These are phyloP conservation scores for Candida ipomoeae DNA, from an alignment of 805 yeast genomes.

Conservation along the genomic window DNA sequence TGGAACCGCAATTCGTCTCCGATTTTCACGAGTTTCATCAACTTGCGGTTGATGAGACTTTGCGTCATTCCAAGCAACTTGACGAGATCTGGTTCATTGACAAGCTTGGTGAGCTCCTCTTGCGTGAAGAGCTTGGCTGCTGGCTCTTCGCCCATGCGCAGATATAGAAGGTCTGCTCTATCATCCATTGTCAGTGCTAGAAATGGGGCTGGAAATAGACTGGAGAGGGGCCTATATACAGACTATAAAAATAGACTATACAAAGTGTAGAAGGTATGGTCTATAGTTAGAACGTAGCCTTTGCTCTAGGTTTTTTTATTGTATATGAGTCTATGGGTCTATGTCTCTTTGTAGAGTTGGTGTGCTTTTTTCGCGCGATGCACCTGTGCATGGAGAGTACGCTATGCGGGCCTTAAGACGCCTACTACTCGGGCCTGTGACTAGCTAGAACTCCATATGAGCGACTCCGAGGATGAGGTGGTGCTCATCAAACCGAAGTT, in stretches of 20 bases:
- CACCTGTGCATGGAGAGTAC: not conserved
- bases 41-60: conserved; percentile 50
- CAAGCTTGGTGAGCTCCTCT: conserved; percentile 55
- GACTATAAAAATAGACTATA: too few species aligned
- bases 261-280: too few species aligned
- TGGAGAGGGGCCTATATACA: too few species aligned
- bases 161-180: conserved; percentile 55
- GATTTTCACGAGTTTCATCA: conserved; percentile 65
- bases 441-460: not conserved
- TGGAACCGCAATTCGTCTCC: conserved; percentile 70
- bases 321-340: not conserved
- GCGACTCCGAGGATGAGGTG: not conserved
- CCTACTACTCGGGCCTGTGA: not conserved
- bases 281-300: too few species aligned
- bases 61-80: conserved; percentile 49
- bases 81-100: conserved; percentile 38
- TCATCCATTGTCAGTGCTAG: not conserved
- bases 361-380: conserved; percentile 2
- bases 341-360: not conserved
- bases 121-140: conserved; percentile 57
- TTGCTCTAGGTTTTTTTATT: too few species aligned
- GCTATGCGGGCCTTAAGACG: not conserved
- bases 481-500: not conserved
- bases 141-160: conserved; percentile 53
- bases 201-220: too few species aligned